Percentiles rank a stretch among this genome's conserved stretches.
phyloP scores from a whole-genome alignment of 345 rosid genomes.

The Syzygium jambos region DNA sequence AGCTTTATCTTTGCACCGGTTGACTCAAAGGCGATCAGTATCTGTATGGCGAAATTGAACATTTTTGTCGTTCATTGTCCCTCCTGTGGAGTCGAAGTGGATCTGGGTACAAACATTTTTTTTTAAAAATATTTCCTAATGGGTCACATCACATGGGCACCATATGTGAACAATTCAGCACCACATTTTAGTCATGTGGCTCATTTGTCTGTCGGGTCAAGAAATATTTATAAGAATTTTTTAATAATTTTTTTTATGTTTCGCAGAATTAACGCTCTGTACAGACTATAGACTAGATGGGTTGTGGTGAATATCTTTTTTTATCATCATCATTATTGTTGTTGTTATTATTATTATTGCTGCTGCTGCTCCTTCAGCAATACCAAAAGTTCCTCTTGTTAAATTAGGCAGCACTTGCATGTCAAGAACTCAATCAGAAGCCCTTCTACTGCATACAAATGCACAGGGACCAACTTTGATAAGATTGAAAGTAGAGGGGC shows the following conservation, averaged over 20 bases:
- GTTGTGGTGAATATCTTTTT: background rate
- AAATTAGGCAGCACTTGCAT: background rate
- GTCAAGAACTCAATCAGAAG: background rate
- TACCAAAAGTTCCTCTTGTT: background rate
- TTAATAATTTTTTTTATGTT: rapidly evolving
- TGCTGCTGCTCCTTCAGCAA: background rate
- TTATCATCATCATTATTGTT: background rate
- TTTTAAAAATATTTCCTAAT: background rate
- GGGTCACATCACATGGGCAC: background rate
- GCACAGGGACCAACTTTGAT: background rate
- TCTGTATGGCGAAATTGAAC: background rate
- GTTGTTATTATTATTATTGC: background rate
- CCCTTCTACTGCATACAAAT: background rate
- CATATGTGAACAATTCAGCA: background rate
- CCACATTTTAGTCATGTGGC: background rate
- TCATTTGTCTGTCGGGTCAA: background rate
- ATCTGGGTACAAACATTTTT: background rate
- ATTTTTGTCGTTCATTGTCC: background rate
- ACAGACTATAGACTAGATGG: background rate
- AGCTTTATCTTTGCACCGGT: background rate
- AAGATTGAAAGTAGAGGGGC: background rate
- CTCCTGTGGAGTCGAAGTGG: background rate
- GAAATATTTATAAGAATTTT: background rate
- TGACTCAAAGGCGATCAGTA: background rate
- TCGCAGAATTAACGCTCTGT: background rate